These are phyloP conservation scores for Mycena latifolia DNA, from an alignment of 768 basidiomycete species.

Conservation along the genomic window DNA sequence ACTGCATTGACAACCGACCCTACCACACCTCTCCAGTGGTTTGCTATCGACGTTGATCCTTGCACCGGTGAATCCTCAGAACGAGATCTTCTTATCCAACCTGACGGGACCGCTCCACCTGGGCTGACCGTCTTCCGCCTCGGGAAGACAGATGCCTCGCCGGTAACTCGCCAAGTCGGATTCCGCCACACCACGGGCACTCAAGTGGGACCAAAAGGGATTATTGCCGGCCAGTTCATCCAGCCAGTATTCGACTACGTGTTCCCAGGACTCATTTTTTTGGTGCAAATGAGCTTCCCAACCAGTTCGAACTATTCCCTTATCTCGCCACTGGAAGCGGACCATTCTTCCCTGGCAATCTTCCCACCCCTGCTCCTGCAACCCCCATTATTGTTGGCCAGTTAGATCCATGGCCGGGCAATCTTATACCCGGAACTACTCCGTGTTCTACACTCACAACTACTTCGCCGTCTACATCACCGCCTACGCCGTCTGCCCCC, in stretches of 20 bases:
- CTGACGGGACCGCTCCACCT: neutral
- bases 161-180: conserved; percentile 37
- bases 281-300: conserved; percentile 27
- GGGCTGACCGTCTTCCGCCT: conserved; percentile 22
- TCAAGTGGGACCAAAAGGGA: conserved; percentile 31
- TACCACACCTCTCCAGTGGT: neutral
- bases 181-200: conserved; percentile 15
- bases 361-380: conserved; percentile 15
- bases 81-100: conserved; percentile 7
- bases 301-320: conserved; percentile 36
- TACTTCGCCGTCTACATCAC: neutral
- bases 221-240: conserved; percentile 37
- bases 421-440: neutral
- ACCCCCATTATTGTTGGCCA: conserved; percentile 38
- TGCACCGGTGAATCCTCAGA: conserved; percentile 17
- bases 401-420: conserved; percentile 37
- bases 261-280: conserved; percentile 38
- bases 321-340: conserved; percentile 35
- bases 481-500: neutral
- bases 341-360: conserved; percentile 37
- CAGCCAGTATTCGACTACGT: conserved; percentile 33
- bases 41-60: neutral
- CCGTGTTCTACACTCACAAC: neutral
- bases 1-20: too few species aligned
- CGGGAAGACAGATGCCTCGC: conserved; percentile 23